phyloP scores from a whole-genome alignment of 1,284 basidiomycete genomes.

The Retiboletus flavoniger region DNA sequence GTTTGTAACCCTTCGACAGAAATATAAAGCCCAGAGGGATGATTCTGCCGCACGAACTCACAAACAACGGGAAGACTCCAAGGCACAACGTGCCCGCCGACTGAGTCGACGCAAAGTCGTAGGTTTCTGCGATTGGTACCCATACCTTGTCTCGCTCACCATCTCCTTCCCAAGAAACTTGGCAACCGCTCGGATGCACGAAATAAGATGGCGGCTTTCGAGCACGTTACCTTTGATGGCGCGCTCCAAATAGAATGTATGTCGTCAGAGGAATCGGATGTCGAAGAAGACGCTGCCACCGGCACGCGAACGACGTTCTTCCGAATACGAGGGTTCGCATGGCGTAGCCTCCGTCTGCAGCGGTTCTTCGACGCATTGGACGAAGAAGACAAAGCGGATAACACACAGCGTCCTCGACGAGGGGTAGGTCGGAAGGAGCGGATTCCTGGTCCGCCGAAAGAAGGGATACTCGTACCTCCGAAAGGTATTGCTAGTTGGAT shows the following conservation, averaged over 20 bases:
- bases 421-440: conserved; percentile 56
- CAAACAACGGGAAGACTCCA: conserved; percentile 55
- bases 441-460: conserved; percentile 52
- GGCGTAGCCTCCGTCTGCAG: conserved; percentile 61
- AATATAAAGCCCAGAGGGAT: conserved; percentile 60
- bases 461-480: conserved; percentile 59
- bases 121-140: conserved; percentile 23
- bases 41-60: conserved; percentile 39
- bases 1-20: conserved; percentile 65
- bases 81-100: conserved; percentile 59
- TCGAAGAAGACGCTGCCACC: conserved; percentile 40
- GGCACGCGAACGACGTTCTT: conserved; percentile 37
- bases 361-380: conserved; percentile 60
- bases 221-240: conserved; percentile 62
- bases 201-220: conserved; percentile 49
- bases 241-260: conserved; percentile 72
- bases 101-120: conserved; percentile 60
- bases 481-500: conserved; percentile 67
- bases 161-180: conserved; percentile 52
- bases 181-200: conserved; percentile 58
- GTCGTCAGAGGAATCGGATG: conserved; percentile 73
- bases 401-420: conserved; percentile 50
- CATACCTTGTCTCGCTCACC: neutral
- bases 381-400: conserved; percentile 49
- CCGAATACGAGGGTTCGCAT: conserved; percentile 53